Percentiles rank a stretch among this genome's conserved stretches.
phyloP scores from a whole-genome alignment of 2,329 filamentous ascomycete genomes.

The Colletotrichum spinosum region DNA sequence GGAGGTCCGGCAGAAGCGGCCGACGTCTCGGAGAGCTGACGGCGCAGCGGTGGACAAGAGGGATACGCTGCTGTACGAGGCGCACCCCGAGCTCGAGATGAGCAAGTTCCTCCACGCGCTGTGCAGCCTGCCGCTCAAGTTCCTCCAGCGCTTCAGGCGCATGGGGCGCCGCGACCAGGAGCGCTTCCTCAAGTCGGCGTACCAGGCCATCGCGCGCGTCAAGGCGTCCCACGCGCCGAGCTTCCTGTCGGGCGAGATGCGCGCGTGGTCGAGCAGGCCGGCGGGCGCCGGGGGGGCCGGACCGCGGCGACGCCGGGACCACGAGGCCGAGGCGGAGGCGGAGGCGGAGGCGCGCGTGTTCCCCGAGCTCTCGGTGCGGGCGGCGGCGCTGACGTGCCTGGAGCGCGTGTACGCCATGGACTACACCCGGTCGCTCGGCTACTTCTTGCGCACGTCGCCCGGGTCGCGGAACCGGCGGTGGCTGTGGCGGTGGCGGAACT shows the following conservation, averaged over 20 bases:
- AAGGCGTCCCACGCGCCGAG: conserved; percentile 17
- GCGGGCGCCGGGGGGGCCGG: not conserved
- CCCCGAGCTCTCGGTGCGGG: conserved; percentile 26
- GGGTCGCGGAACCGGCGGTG: not conserved
- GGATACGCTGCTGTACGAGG: not conserved
- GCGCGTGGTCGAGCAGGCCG: conserved; percentile 27
- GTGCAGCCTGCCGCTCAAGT: conserved; percentile 22
- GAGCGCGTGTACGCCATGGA: not conserved
- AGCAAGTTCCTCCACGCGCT: conserved; percentile 19
- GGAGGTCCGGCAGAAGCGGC: not conserved
- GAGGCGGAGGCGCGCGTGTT: conserved; percentile 22
- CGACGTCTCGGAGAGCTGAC: not conserved
- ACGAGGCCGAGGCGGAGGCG: too few relatives aligned
- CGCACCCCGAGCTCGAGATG: conserved; percentile 14
- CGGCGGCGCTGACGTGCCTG: conserved; percentile 8
- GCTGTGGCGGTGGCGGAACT: conserved; percentile 2
- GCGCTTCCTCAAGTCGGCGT: conserved; percentile 19
- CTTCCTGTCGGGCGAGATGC: conserved; percentile 26
- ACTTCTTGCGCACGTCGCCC: not conserved
- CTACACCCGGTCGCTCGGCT: not conserved
- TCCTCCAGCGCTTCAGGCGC: conserved; percentile 4
- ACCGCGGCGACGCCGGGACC: not conserved
- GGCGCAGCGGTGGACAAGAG: too few relatives aligned
- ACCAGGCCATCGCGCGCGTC: conserved; percentile 24
- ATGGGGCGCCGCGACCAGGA: not conserved